phyloP scores from a whole-genome alignment of 2,329 filamentous ascomycete species.

The Arthrinium puccinioides region DNA sequence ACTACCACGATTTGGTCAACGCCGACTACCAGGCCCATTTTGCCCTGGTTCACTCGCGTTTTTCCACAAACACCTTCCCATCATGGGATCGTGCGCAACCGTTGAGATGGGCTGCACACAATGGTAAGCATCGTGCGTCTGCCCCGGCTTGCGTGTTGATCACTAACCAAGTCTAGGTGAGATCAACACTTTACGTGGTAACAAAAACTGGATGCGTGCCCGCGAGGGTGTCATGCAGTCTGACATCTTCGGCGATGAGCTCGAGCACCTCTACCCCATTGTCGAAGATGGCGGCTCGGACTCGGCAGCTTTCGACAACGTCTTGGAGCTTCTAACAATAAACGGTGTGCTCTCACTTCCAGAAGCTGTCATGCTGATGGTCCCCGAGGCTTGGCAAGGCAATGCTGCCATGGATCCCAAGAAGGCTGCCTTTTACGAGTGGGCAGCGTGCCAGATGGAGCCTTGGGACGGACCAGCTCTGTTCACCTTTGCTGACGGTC shows the following conservation, averaged over 20 bases:
- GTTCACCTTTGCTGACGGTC: slow-evolving; percentile 93
- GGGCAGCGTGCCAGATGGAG: slow-evolving; percentile 98
- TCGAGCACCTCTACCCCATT: slow-evolving; percentile 85
- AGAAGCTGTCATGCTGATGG: slow-evolving; percentile 97
- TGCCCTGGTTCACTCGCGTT: slow-evolving; percentile 91
- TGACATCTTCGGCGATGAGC: slow-evolving; percentile 83
- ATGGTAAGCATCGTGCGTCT: slow-evolving; percentile 59
- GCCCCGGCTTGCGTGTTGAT: too few relatives aligned
- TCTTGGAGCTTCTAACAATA: slow-evolving; percentile 86
- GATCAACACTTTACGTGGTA: slow-evolving; percentile 93
- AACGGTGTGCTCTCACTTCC: slow-evolving; percentile 93
- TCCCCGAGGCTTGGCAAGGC: slow-evolving; percentile 95
- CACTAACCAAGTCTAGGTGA: too few relatives aligned
- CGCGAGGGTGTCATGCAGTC: slow-evolving; percentile 93
- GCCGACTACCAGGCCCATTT: slow-evolving; percentile 98
- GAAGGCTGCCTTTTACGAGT: slow-evolving; percentile 97
- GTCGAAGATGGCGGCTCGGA: slow-evolving; percentile 96
- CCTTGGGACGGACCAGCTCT: slow-evolving; percentile 95
- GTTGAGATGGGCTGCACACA: slow-evolving; percentile 93
- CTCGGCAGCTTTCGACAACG: slow-evolving; percentile 95
- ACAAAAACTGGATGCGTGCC: slow-evolving; percentile 99
- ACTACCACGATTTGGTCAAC: slow-evolving; percentile 94
- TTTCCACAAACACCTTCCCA: slow-evolving; percentile 97
- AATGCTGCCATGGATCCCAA: slow-evolving; percentile 87
- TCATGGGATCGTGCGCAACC: slow-evolving; percentile 98